phyloP scores from a whole-genome alignment of 1,284 basidiomycete species.

The Coniophora puteana region DNA sequence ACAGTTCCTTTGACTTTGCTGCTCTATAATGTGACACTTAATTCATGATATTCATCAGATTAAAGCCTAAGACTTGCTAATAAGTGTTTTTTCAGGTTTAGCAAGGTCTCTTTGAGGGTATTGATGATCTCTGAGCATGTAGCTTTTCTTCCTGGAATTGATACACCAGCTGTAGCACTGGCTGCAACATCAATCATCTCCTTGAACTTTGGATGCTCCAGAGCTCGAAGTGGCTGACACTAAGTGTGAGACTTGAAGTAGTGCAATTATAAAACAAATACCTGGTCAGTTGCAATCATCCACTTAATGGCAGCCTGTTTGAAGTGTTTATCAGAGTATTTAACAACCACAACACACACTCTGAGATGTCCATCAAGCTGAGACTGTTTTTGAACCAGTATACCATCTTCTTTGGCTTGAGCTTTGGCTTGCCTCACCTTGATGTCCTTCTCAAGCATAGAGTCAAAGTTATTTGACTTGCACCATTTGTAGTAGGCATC shows the following conservation, averaged over 20 bases:
- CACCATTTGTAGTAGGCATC: neutral
- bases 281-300: constrained; percentile 35
- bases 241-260: neutral
- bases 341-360: too few species aligned
- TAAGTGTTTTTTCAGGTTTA: constrained; percentile 20
- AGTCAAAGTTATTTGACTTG: neutral
- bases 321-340: constrained; percentile 28
- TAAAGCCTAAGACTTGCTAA: constrained; percentile 20
- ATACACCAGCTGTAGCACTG: constrained; percentile 22
- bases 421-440: too few species aligned
- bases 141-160: constrained; percentile 21
- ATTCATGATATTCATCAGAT: constrained; percentile 1
- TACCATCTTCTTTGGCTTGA: too few species aligned
- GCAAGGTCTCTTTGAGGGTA: constrained; percentile 30
- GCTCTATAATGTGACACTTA: constrained; percentile 17
- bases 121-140: constrained; percentile 26
- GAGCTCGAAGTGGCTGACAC: constrained; percentile 25
- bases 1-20: constrained; percentile 23
- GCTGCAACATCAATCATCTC: constrained; percentile 29
- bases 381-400: too few species aligned
- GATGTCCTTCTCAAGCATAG: neutral
- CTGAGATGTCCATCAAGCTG: too few species aligned
- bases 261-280: constrained; percentile 16
- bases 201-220: constrained; percentile 26
- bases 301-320: constrained; percentile 29